Conservation (phyloP, 805 yeast genomes). For the Wickerhamiella cacticola region DNA sequence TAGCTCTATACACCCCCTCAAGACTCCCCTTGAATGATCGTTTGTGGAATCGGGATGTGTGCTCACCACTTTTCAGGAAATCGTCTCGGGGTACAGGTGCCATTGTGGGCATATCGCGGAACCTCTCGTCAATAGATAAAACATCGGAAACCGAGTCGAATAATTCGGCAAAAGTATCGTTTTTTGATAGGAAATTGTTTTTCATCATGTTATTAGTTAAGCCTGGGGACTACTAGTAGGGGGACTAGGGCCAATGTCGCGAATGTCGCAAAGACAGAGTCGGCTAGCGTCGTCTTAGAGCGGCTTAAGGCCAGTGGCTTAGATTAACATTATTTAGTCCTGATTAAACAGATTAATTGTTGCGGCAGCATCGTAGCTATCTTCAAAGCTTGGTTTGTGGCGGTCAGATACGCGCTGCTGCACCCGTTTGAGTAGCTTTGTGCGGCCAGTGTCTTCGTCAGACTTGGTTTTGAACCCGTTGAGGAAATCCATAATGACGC, state of each 20-base stretch:
- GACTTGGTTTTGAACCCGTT: slow-evolving; percentile 41
- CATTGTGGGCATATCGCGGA: neutral
- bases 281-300: no score
- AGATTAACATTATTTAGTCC: neutral
- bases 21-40: neutral
- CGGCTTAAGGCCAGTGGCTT: neutral
- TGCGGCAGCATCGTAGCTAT: slow-evolving; percentile 22
- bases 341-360: slow-evolving; percentile 22
- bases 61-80: neutral
- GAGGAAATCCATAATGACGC: slow-evolving; percentile 66
- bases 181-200: neutral
- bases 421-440: slow-evolving; percentile 18
- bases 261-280: no score
- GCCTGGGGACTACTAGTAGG: no score
- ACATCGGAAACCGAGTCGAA: neutral
- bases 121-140: neutral
- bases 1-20: no score
- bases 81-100: neutral
- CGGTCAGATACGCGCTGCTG: slow-evolving; percentile 20
- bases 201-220: neutral
- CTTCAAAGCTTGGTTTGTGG: slow-evolving; percentile 17
- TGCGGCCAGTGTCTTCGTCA: slow-evolving; percentile 29
- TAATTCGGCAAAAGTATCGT: no score
- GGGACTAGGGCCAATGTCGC: no score
- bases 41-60: neutral